phyloP scores from a whole-genome alignment of 768 basidiomycete genomes.

The Trametes punicea region DNA sequence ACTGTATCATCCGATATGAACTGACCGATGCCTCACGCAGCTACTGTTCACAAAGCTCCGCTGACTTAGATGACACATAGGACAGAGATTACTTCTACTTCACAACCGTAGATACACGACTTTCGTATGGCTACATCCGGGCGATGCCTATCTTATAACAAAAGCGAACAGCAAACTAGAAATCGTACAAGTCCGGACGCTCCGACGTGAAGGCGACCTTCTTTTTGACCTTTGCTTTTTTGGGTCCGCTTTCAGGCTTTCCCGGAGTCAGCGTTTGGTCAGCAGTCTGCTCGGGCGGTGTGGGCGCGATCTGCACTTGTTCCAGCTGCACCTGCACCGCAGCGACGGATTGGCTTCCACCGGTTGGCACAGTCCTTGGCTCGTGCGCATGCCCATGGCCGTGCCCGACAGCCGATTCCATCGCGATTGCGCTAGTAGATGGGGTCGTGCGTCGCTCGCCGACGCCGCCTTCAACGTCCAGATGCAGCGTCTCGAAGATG shows the following conservation, averaged over 20 bases:
- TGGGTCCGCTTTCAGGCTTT: slow-evolving; percentile 24
- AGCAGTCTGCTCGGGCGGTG: background rate
- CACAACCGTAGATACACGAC: background rate
- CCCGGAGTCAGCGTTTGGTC: background rate
- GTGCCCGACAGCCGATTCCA: slow-evolving; percentile 22
- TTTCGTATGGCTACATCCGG: slow-evolving; percentile 15
- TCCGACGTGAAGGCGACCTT: slow-evolving; percentile 68
- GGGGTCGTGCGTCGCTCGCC: slow-evolving; percentile 68
- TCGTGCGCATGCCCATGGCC: slow-evolving; percentile 15
- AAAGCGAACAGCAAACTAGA: slow-evolving; percentile 35
- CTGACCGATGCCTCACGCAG: no score
- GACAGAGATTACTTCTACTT: background rate
- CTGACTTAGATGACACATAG: no score
- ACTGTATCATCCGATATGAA: no score
- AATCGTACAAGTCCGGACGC: slow-evolving; percentile 70
- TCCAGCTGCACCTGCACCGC: slow-evolving; percentile 47
- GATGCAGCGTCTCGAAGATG: slow-evolving; percentile 87
- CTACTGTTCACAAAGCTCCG: no score
- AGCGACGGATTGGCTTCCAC: slow-evolving; percentile 27
- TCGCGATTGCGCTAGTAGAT: slow-evolving; percentile 27
- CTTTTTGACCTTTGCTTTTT: slow-evolving; percentile 58
- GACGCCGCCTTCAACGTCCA: slow-evolving; percentile 84
- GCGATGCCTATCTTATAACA: background rate
- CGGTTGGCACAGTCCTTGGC: background rate
- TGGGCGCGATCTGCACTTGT: slow-evolving; percentile 16